phyloP scores from a whole-genome alignment of 345 rosid species.

The Lepidium didymum region DNA sequence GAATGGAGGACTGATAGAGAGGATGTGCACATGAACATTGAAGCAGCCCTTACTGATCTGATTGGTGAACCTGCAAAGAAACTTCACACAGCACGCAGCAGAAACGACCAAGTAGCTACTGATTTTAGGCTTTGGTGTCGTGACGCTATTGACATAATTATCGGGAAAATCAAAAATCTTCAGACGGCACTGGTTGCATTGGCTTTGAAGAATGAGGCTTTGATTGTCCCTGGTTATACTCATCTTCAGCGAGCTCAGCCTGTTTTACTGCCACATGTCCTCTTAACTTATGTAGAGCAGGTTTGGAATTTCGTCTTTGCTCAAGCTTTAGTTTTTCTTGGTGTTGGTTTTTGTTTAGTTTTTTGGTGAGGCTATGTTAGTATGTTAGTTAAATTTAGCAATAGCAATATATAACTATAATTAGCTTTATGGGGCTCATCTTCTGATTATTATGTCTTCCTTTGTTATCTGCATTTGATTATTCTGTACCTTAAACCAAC shows the following conservation, averaged over 20 bases:
- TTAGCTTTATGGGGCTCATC: neutral
- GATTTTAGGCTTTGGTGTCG: slow-evolving; percentile 95
- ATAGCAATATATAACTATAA: neutral
- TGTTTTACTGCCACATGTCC: slow-evolving; percentile 76
- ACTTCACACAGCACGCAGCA: slow-evolving; percentile 89
- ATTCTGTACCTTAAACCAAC: neutral
- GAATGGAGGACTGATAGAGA: slow-evolving; percentile 91
- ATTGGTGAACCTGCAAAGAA: slow-evolving; percentile 98
- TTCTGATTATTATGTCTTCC: neutral
- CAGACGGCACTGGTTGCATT: slow-evolving; percentile 63
- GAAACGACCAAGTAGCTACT: slow-evolving; percentile 86
- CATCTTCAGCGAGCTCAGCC: slow-evolving; percentile 97
- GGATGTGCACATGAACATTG: slow-evolving; percentile 97
- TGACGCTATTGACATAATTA: slow-evolving; percentile 65
- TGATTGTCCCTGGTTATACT: slow-evolving; percentile 91
- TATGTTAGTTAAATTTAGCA: neutral
- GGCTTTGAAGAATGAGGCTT: slow-evolving; percentile 59
- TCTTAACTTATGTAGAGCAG: slow-evolving; percentile 87
- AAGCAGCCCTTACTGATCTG: slow-evolving; percentile 85
- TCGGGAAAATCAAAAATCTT: slow-evolving; percentile 39
- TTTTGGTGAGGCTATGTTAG: neutral
- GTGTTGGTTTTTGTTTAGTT: neutral
- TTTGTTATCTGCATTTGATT: slow-evolving; percentile 1
- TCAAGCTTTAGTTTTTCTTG: neutral
- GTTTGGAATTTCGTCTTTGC: slow-evolving; percentile 22